phyloP scores from a whole-genome alignment of 2,329 filamentous ascomycete genomes.

The Pseudogymnoascus sp. region DNA sequence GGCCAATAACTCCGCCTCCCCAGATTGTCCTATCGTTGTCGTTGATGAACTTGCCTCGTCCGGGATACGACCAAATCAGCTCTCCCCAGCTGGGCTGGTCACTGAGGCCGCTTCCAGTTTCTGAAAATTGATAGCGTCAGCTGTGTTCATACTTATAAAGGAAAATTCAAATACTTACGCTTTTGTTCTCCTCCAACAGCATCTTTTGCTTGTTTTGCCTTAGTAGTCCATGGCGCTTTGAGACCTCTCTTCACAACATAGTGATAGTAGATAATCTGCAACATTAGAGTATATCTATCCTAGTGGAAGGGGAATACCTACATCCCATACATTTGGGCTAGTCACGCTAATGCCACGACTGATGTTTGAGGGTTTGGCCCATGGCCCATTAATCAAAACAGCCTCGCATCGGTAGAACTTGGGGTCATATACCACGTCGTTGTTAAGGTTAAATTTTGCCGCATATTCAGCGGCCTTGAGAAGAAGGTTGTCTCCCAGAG shows the following conservation, averaged over 20 bases:
- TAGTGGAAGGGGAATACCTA: slow-evolving; percentile 11
- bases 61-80: slow-evolving; percentile 24
- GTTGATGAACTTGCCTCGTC: slow-evolving; percentile 16
- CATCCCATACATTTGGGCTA: slow-evolving; percentile 15
- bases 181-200: slow-evolving; percentile 13
- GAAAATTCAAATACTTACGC: background rate
- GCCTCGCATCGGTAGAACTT: slow-evolving; percentile 33
- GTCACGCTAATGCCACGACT: slow-evolving; percentile 19
- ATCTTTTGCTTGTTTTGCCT: slow-evolving; percentile 15
- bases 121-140: background rate
- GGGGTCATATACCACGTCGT: slow-evolving; percentile 29
- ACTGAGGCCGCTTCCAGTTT: slow-evolving; percentile 1
- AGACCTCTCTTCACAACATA: slow-evolving; percentile 24
- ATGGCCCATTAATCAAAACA: slow-evolving; percentile 32
- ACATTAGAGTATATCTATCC: slow-evolving; percentile 8
- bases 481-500: slow-evolving; percentile 26
- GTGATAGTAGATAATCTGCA: slow-evolving; percentile 28
- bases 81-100: slow-evolving; percentile 28
- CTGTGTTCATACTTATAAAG: background rate
- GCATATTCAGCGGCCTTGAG: slow-evolving; percentile 32
- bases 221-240: slow-evolving; percentile 16
- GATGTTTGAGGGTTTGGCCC: slow-evolving; percentile 25
- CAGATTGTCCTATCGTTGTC: slow-evolving; percentile 20
- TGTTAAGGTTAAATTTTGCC: slow-evolving; percentile 32
- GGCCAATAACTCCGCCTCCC: slow-evolving; percentile 19